A percentile compares a stretch with the other conserved stretches of the same genome.
Conservation (phyloP, 176 grass and related monocot species). For the Triticum timopheevii region DNA sequence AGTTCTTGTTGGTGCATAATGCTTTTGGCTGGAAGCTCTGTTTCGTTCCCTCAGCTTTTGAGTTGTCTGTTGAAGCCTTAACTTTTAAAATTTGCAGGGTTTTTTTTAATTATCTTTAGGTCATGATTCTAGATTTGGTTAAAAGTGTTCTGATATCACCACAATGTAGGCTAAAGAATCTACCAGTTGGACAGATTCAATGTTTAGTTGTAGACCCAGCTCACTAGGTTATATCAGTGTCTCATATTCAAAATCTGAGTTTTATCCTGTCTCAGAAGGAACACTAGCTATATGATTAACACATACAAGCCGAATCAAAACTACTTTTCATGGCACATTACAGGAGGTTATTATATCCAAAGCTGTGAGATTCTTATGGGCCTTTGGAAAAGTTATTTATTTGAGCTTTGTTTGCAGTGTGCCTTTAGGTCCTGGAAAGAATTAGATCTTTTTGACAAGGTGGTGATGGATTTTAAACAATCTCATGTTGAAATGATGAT, state of each 20-base stretch:
- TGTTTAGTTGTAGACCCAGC: no score
- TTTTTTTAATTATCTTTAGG: neutral
- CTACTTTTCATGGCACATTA: neutral
- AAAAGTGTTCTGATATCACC: neutral
- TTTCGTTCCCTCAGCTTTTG: neutral
- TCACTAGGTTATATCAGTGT: no score
- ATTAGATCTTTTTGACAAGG: neutral
- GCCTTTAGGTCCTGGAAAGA: neutral
- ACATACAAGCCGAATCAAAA: no score
- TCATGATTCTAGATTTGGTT: neutral
- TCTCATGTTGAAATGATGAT: neutral
- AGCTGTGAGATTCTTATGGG: neutral
- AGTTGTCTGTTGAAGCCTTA: neutral
- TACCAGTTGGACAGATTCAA: neutral
- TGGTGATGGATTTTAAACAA: neutral
- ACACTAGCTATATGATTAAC: no score
- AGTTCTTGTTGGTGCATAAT: neutral
- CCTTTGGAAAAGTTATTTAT: neutral
- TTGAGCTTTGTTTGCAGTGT: neutral
- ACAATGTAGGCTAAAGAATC: neutral
- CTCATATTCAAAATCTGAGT: no score
- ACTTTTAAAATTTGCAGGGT: neutral
- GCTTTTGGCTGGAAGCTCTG: neutral
- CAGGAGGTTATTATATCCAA: neutral
- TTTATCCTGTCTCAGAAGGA: no score